Conservation (phyloP, 306 rosid genomes). For the Phaseolus lunatus region DNA sequence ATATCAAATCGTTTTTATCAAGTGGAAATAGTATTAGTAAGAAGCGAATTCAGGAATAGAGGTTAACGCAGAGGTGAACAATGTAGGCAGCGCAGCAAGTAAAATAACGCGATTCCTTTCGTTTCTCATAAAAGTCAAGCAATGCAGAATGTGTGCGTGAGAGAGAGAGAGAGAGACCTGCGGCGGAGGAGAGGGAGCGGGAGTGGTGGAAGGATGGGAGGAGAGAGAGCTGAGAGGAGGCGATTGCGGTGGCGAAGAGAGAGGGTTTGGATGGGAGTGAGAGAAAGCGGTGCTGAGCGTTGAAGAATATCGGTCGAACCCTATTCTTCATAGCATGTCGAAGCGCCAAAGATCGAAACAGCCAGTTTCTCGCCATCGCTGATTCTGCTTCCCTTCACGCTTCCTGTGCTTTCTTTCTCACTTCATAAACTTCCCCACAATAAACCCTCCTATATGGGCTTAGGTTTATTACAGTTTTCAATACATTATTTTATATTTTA, state of each 20-base stretch:
- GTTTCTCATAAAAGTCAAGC: not conserved
- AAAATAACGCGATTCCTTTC: not conserved
- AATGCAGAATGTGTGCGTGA: not conserved
- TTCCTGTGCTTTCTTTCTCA: not conserved
- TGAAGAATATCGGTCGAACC: constrained; percentile 24
- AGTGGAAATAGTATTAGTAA: too few relatives aligned
- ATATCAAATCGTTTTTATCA: too few relatives aligned
- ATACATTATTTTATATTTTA: too few relatives aligned
- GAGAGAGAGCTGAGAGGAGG: constrained; percentile 39
- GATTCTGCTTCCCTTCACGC: not conserved
- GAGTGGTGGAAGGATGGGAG: constrained; percentile 32
- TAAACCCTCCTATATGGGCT: not conserved
- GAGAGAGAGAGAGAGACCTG: constrained; percentile 33
- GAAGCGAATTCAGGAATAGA: not conserved
- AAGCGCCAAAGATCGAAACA: constrained; percentile 42
- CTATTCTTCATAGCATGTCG: constrained; percentile 41
- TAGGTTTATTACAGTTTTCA: not conserved
- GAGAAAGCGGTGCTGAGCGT: not conserved
- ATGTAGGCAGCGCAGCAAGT: not conserved
- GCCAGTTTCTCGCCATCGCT: constrained; percentile 45
- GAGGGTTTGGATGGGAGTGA: constrained; percentile 35
- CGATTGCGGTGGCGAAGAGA: constrained; percentile 38
- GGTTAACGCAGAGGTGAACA: not conserved
- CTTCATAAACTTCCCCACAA: not conserved
- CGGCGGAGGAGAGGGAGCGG: constrained; percentile 51